Evolutionary conservation across 176 grass and related monocot species (phyloP), one percentile per base, ranked within the genome.

Genomic region (Oryza longistaminata): DNA sequence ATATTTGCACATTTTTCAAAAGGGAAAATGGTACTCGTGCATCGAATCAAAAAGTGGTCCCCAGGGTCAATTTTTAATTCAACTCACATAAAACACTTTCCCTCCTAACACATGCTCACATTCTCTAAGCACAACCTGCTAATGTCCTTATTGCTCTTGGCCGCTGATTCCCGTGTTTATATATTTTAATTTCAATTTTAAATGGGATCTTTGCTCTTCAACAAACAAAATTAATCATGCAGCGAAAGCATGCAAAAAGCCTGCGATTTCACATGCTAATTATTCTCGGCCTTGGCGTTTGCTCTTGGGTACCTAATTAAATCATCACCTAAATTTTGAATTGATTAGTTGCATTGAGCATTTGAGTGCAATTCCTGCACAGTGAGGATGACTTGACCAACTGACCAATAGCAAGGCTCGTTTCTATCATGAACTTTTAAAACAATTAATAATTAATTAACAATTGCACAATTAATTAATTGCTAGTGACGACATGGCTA

Each of bases 161-260:
- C 17, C 7, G 25, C 27, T 22, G 11, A 74, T 53, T 76, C n/a
- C 42, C n/a, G 17, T 58, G 6, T 29, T 6, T 15, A 19, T 40
- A 40, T 40, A 8, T 43, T 43, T 11, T 49, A 7, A 64, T 43
- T 52, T 6, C 2, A 52, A 37, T 72, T 9, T 5, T 5, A 0
- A 64, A 16, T 19, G 9, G 55, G 11, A 80, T 86, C 55, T 73
- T 49, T 80, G 68, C 42, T 73, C 69, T 37, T 10, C 17, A 39
- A 49, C 58, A 80, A 66, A 80, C 9, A 68, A 49, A 66, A 49
- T 62, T 62, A 76, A 77, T 17, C 70, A 37, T 55, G 44, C 22
- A 11, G 60, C 55, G 6, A 49, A 86, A 12, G 76, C 76, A 66
- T 73, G 84, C 55, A 9, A 79, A 79, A 86, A 65, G n/a, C 75